Percentiles rank a stretch among this genome's conserved stretches.
These are phyloP conservation scores for Tricholoma bakamatsutake DNA, from an alignment of 768 basidiomycete species.

Conservation along the genomic window DNA sequence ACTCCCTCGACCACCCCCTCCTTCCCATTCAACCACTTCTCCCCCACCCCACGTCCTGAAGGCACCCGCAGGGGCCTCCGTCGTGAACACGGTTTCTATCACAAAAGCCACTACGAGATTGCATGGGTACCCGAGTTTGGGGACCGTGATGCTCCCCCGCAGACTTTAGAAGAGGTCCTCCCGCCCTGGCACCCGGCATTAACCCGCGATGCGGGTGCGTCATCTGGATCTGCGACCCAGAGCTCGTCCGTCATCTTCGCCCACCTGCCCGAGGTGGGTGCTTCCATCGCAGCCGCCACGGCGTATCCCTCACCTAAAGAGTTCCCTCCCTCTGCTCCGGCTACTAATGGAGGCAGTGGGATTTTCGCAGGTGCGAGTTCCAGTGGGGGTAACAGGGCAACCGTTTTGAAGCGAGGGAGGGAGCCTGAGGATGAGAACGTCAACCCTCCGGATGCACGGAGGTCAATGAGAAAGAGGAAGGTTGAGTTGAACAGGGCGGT, in stretches of 20 bases:
- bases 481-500: background rate
- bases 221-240: background rate
- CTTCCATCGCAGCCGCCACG: background rate
- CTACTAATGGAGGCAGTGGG: background rate
- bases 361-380: background rate
- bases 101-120: conserved; percentile 11
- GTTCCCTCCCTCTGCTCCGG: background rate
- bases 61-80: conserved; percentile 6
- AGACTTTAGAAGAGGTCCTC: conserved; percentile 5
- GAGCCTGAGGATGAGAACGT: background rate
- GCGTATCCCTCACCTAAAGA: background rate
- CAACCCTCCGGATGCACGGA: background rate
- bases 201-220: background rate
- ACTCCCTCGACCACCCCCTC: background rate
- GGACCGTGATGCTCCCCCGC: conserved; percentile 3
- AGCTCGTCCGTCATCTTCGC: background rate
- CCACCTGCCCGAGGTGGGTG: background rate
- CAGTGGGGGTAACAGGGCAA: background rate
- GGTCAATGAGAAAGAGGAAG: background rate
- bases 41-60: background rate
- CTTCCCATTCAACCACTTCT: conserved; percentile 10
- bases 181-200: background rate
- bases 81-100: conserved; percentile 11
- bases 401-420: background rate
- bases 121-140: conserved; percentile 13